Evolutionary conservation across 306 rosid species (phyloP).

Genomic region (Psophocarpus tetragonolobus): DNA sequence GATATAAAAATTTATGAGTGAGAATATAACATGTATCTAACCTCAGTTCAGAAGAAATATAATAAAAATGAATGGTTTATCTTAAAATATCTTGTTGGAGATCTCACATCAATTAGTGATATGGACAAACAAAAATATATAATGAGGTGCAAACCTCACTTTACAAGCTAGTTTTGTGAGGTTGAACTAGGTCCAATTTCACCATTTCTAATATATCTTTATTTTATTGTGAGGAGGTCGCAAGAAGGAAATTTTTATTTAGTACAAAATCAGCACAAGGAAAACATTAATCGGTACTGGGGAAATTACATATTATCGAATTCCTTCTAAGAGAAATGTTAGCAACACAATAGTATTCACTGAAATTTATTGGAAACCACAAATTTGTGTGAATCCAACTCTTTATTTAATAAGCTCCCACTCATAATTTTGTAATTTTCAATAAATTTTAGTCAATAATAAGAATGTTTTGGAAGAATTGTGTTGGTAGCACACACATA

Average conservation of each 20-base stretch:
- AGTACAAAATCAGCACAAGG: neutral
- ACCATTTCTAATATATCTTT: too few relatives aligned
- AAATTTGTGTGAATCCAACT: neutral
- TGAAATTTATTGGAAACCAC: neutral
- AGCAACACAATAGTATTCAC: neutral
- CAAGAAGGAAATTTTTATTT: neutral
- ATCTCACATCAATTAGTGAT: too few relatives aligned
- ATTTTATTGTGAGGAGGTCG: too few relatives aligned
- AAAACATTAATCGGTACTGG: too few relatives aligned
- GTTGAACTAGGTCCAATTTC: too few relatives aligned
- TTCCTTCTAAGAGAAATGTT: neutral
- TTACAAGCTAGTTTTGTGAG: too few relatives aligned
- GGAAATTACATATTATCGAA: too few relatives aligned
- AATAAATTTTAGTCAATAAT: neutral
- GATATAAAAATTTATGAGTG: too few relatives aligned
- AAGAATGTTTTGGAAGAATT: neutral
- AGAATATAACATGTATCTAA: neutral
- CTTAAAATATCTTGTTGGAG: neutral
- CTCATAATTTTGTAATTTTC: neutral
- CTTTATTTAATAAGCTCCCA: neutral
- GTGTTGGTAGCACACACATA: neutral
- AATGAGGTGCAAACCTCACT: too few relatives aligned
- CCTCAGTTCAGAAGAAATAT: neutral
- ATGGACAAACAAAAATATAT: too few relatives aligned
- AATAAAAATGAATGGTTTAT: neutral